phyloP scores from a whole-genome alignment of 805 yeast species.

The Helenozyma rhizophorensis region DNA sequence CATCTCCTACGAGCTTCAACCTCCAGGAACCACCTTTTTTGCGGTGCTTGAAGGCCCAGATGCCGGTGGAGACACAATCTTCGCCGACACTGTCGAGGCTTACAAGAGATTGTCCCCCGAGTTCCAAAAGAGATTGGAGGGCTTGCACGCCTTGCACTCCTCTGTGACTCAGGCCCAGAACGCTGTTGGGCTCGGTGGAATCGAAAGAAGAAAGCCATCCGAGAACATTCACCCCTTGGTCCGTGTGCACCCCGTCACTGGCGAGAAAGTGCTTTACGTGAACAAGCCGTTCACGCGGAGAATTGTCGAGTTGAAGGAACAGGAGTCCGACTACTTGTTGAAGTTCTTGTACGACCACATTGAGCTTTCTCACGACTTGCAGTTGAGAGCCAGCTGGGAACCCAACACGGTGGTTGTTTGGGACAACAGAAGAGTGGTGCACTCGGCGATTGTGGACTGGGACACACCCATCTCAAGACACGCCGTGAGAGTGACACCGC shows the following conservation, averaged over 20 bases:
- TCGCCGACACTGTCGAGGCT: constrained; percentile 36
- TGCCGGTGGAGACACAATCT: constrained; percentile 36
- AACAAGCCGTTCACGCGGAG: constrained; percentile 32
- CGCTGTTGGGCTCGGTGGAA: constrained; percentile 27
- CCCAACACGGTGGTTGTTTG: constrained; percentile 33
- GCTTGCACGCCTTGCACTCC: constrained; percentile 32
- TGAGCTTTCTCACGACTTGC: constrained; percentile 31
- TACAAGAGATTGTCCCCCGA: constrained; percentile 34
- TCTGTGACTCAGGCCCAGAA: constrained; percentile 28
- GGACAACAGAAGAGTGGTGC: constrained; percentile 33
- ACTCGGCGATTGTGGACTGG: constrained; percentile 34
- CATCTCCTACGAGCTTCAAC: constrained; percentile 33
- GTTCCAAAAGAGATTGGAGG: constrained; percentile 27
- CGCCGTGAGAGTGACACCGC: constrained; percentile 34
- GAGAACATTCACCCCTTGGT: constrained; percentile 33
- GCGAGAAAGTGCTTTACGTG: constrained; percentile 26
- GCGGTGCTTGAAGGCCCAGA: constrained; percentile 34
- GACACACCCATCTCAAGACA: constrained; percentile 32
- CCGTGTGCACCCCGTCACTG: constrained; percentile 33
- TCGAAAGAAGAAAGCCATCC: constrained; percentile 29
- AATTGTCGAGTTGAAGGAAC: constrained; percentile 32
- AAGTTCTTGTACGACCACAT: constrained; percentile 29
- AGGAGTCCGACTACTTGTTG: constrained; percentile 29
- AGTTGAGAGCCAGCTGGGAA: constrained; percentile 34
- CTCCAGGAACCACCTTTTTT: constrained; percentile 32